These are phyloP conservation scores for Trichoderma endophyticum DNA, from an alignment of 2,329 filamentous ascomycete species.

Conservation along the genomic window DNA sequence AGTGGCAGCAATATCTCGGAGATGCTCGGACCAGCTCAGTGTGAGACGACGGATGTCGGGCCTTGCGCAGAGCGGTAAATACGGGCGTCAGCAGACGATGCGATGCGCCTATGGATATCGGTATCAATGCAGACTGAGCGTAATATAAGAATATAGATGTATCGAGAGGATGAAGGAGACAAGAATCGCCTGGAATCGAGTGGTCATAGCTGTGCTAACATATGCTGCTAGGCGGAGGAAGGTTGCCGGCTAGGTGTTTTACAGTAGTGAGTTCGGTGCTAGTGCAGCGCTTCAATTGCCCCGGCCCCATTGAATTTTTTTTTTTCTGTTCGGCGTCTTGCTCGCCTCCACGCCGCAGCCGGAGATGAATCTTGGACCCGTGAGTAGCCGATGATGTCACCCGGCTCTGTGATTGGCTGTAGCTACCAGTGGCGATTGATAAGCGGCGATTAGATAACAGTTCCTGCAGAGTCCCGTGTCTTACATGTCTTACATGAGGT, in stretches of 20 bases:
- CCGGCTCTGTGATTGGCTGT: constrained; percentile 12
- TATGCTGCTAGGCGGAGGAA: background rate
- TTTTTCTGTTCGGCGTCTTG: background rate
- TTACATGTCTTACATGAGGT: background rate
- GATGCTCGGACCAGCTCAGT: constrained; percentile 10
- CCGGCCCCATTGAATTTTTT: background rate
- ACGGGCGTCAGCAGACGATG: background rate
- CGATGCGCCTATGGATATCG: background rate
- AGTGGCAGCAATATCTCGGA: background rate
- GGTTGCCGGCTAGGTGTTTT: background rate
- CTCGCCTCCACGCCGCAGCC: constrained; percentile 13
- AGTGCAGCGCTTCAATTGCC: background rate
- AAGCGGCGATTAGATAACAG: constrained; percentile 16
- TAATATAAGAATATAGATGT: background rate
- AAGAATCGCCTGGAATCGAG: background rate
- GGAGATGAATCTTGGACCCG: constrained; percentile 17
- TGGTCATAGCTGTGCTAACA: constrained; percentile 7
- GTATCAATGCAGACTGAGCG: background rate
- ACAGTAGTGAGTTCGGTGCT: background rate
- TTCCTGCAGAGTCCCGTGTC: background rate
- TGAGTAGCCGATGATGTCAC: constrained; percentile 19
- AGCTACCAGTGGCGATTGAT: background rate
- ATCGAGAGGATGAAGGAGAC: background rate
- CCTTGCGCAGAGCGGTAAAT: background rate
- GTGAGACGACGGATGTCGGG: background rate